Evolutionary conservation across 2,329 filamentous ascomycete species (phyloP).

Genomic region (Westerdykella ornata): DNA sequence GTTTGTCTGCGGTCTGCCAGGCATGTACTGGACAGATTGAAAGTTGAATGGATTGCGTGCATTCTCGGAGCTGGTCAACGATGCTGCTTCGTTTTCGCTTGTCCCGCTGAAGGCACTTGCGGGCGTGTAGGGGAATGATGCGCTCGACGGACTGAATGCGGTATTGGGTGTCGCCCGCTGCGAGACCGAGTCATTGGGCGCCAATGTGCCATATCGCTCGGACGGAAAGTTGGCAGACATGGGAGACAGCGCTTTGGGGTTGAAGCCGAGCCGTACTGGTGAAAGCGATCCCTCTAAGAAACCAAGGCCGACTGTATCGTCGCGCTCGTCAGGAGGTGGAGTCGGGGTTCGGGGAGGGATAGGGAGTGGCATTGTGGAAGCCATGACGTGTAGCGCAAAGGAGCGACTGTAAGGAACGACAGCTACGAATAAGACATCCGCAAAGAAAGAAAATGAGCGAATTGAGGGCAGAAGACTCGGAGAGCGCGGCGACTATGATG

Average conservation of each 20-base stretch:
- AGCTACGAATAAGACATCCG: conserved; percentile 8
- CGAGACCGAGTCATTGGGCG: conserved; percentile 31
- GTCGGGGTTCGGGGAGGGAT: conserved; percentile 58
- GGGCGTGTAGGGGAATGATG: conserved; percentile 30
- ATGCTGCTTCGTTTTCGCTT: conserved; percentile 25
- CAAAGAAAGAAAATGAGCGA: conserved; percentile 4
- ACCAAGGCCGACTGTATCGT: conserved; percentile 28
- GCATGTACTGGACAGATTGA: conserved; percentile 55
- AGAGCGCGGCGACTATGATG: neutral
- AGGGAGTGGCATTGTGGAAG: conserved; percentile 53
- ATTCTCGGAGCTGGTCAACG: conserved; percentile 29
- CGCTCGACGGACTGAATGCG: conserved; percentile 29
- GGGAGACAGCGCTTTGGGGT: conserved; percentile 34
- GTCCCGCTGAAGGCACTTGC: conserved; percentile 23
- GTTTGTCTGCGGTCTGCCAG: conserved; percentile 58
- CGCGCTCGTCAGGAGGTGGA: conserved; percentile 52
- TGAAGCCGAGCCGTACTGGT: conserved; percentile 20
- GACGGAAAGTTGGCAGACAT: conserved; percentile 36
- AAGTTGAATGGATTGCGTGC: conserved; percentile 83
- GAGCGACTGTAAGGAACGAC: conserved; percentile 16
- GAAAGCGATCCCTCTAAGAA: conserved; percentile 27
- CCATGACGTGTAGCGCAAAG: conserved; percentile 44
- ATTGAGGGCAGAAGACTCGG: neutral
- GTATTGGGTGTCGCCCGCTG: conserved; percentile 28
- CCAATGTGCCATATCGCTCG: conserved; percentile 31